Evolutionary conservation across 306 rosid species (phyloP).

Genomic region (Vicia faba): DNA sequence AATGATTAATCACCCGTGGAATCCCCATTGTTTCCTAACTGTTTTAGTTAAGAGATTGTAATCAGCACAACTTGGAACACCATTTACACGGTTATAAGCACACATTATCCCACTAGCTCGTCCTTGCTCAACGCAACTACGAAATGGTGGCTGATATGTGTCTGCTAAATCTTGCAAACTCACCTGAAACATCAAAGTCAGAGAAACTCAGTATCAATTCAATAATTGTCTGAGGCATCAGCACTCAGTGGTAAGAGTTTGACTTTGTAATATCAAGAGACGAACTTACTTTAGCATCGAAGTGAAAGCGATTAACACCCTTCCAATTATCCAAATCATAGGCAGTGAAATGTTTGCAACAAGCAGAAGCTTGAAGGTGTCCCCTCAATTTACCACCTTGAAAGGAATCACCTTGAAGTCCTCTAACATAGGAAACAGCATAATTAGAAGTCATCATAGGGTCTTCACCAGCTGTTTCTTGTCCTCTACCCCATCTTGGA

Average conservation of each 20-base stretch:
- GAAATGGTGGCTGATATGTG: conserved; percentile 89
- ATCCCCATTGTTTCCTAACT: conserved; percentile 69
- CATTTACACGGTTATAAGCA: conserved; percentile 84
- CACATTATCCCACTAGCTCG: conserved; percentile 92
- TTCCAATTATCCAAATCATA: conserved; percentile 93
- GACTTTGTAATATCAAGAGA: no score
- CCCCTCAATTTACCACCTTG: conserved; percentile 49
- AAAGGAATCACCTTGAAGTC: conserved; percentile 77
- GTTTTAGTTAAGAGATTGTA: conserved; percentile 58
- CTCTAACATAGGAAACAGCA: conserved; percentile 76
- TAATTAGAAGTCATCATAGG: conserved; percentile 63
- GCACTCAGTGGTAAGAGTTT: no score
- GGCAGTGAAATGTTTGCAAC: conserved; percentile 95
- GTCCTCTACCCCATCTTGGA: conserved; percentile 98
- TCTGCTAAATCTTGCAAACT: conserved; percentile 79
- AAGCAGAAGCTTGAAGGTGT: conserved; percentile 82
- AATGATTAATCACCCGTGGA: conserved; percentile 58
- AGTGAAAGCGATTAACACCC: conserved; percentile 62
- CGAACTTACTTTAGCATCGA: conserved; percentile 64
- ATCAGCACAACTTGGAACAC: conserved; percentile 89
- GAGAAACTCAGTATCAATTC: not conserved
- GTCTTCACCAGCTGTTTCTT: conserved; percentile 96
- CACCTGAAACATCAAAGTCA: conserved; percentile 47
- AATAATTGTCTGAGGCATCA: no score
- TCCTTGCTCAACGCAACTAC: conserved; percentile 70